Conservation (phyloP, 345 rosid species). For the Lepidium africanum region DNA sequence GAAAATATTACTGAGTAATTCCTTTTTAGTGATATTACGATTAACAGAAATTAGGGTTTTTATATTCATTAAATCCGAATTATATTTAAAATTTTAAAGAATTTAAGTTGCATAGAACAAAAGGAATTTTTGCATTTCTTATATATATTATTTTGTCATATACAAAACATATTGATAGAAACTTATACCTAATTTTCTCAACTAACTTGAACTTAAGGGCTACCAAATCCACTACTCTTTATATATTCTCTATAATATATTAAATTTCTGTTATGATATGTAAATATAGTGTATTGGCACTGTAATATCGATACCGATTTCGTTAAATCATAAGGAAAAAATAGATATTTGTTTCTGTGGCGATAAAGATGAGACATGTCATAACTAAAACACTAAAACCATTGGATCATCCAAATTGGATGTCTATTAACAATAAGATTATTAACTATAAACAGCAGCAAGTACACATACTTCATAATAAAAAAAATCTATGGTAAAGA, state of each 20-base stretch:
- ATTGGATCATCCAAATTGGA: constrained; percentile 1
- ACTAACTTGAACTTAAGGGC: constrained; percentile 4
- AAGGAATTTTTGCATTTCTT: not conserved
- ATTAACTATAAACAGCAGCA: not conserved
- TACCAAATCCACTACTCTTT: constrained; percentile 16
- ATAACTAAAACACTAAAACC: constrained; percentile 15
- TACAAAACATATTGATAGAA: constrained; percentile 2
- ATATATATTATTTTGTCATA: not conserved
- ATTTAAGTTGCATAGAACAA: not conserved
- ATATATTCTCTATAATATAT: too few relatives aligned
- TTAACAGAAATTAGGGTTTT: not conserved
- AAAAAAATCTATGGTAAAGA: too few relatives aligned
- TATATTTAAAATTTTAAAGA: not conserved
- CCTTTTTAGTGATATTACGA: not conserved
- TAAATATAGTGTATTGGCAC: not conserved
- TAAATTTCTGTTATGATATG: not conserved
- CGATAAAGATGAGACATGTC: constrained; percentile 17
- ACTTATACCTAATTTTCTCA: constrained; percentile 16
- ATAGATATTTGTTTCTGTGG: not conserved
- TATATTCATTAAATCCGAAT: too few relatives aligned
- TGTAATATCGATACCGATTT: not conserved
- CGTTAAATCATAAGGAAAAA: not conserved
- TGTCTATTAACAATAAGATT: not conserved
- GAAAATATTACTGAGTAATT: not conserved
- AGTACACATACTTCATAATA: not conserved